Percentiles rank a stretch among this genome's conserved stretches.
Conservation (phyloP, 2,329 filamentous ascomycete genomes). For the Balansia obtecta region DNA sequence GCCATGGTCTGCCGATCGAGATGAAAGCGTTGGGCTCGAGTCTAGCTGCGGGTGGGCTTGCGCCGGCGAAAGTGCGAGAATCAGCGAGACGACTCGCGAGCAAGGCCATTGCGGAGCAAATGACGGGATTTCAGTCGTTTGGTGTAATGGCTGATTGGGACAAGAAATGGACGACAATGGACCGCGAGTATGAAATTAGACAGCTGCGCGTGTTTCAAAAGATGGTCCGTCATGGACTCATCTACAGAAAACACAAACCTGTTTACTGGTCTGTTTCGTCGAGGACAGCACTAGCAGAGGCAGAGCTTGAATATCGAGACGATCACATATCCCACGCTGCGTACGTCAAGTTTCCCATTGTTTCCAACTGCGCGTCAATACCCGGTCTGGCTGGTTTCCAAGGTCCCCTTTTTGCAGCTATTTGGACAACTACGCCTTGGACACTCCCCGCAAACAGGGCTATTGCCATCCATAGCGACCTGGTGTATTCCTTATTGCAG, state of each 20-base stretch:
- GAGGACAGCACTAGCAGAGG: conserved; percentile 67
- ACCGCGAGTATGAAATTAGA: conserved; percentile 57
- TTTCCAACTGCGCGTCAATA: conserved; percentile 22
- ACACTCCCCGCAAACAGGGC: conserved; percentile 87
- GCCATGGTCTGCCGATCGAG: conserved; percentile 93
- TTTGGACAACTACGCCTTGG: conserved; percentile 99
- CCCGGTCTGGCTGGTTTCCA: conserved; percentile 25
- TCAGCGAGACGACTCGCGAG: conserved; percentile 54
- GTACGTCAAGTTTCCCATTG: conserved; percentile 69
- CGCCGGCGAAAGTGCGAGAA: conserved; percentile 46
- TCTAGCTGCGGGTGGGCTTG: conserved; percentile 26
- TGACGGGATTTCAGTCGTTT: conserved; percentile 59
- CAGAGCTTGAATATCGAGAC: conserved; percentile 74
- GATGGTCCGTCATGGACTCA: conserved; percentile 60
- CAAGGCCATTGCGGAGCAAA: conserved; percentile 59
- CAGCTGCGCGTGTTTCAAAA: conserved; percentile 65
- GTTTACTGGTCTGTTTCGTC: conserved; percentile 82
- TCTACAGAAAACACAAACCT: conserved; percentile 69
- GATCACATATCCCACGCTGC: conserved; percentile 59
- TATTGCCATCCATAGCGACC: conserved; percentile 65
- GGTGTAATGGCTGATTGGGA: conserved; percentile 77
- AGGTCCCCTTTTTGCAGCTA: conserved; percentile 59
- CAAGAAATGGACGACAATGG: conserved; percentile 67
- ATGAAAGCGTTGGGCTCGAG: conserved; percentile 70
- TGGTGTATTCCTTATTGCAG: conserved; percentile 61